Conservation (phyloP, 257 asterid species). For the Thymus quinquecostatus region DNA sequence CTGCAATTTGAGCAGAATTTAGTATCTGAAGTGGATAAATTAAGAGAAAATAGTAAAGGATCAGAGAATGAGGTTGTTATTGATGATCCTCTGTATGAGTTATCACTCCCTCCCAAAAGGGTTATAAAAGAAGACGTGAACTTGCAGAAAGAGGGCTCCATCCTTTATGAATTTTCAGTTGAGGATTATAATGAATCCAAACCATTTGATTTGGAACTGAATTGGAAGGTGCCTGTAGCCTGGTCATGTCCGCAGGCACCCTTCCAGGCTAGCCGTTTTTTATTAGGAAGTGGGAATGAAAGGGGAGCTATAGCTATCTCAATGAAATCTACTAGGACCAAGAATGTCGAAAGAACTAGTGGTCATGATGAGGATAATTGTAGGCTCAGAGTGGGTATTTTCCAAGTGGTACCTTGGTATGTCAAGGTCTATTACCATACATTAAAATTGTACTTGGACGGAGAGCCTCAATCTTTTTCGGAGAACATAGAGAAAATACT, state of each 20-base stretch:
- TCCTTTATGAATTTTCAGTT: conserved; percentile 64
- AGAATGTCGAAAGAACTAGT: conserved; percentile 34
- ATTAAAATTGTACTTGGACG: conserved; percentile 68
- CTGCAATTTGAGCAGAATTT: conserved; percentile 72
- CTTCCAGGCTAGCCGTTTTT: conserved; percentile 72
- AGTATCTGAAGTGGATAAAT: conserved; percentile 53
- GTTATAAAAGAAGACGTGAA: conserved; percentile 56
- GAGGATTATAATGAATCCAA: conserved; percentile 55
- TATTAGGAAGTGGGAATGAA: conserved; percentile 96
- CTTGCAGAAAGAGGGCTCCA: conserved; percentile 48
- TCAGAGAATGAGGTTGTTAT: conserved; percentile 38
- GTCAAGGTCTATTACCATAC: conserved; percentile 95
- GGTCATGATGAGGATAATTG: conserved; percentile 47
- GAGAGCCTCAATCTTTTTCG: conserved; percentile 53
- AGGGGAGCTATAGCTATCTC: conserved; percentile 94
- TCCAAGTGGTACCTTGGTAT: conserved; percentile 99
- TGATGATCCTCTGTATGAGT: conserved; percentile 53
- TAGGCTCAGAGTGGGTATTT: conserved; percentile 64
- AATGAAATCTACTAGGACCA: conserved; percentile 57
- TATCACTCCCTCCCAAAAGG: conserved; percentile 66
- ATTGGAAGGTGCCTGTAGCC: conserved; percentile 76
- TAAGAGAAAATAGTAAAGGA: conserved; percentile 28
- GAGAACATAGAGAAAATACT: conserved; percentile 63
- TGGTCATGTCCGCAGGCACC: conserved; percentile 93
- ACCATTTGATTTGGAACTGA: conserved; percentile 76